Evolutionary conservation across 768 basidiomycete species (phyloP).

Genomic region (Megacollybia marginata): DNA sequence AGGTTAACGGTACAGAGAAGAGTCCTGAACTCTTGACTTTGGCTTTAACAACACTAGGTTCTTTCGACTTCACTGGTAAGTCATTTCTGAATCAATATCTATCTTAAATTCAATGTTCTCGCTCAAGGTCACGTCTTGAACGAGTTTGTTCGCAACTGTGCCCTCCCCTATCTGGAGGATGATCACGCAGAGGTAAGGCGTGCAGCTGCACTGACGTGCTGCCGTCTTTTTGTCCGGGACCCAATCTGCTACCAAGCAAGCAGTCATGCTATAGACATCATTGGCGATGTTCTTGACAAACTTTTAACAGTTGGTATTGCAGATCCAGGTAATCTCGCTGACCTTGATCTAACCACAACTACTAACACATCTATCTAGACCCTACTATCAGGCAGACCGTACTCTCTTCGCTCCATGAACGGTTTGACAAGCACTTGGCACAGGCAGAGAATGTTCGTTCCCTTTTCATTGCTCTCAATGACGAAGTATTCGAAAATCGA

Average conservation of each 20-base stretch:
- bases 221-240: constrained; percentile 85
- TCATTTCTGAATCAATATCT: background rate
- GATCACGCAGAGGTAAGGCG: constrained; percentile 83
- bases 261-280: constrained; percentile 92
- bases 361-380: constrained; percentile 35
- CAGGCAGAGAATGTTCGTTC: constrained; percentile 98
- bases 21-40: constrained; percentile 66
- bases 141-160: constrained; percentile 90
- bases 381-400: constrained; percentile 81
- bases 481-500: constrained; percentile 92
- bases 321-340: constrained; percentile 68
- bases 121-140: constrained; percentile 79
- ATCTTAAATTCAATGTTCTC: constrained; percentile 3
- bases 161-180: constrained; percentile 89
- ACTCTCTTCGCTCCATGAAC: constrained; percentile 77
- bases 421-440: constrained; percentile 94
- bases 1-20: constrained; percentile 49
- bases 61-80: constrained; percentile 90
- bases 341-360: constrained; percentile 5
- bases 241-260: constrained; percentile 95
- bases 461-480: constrained; percentile 94
- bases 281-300: constrained; percentile 97
- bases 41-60: constrained; percentile 79
- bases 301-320: constrained; percentile 91
- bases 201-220: constrained; percentile 89